These are phyloP conservation scores for Suillus sp. DNA, from an alignment of 768 basidiomycete genomes.

Conservation along the genomic window DNA sequence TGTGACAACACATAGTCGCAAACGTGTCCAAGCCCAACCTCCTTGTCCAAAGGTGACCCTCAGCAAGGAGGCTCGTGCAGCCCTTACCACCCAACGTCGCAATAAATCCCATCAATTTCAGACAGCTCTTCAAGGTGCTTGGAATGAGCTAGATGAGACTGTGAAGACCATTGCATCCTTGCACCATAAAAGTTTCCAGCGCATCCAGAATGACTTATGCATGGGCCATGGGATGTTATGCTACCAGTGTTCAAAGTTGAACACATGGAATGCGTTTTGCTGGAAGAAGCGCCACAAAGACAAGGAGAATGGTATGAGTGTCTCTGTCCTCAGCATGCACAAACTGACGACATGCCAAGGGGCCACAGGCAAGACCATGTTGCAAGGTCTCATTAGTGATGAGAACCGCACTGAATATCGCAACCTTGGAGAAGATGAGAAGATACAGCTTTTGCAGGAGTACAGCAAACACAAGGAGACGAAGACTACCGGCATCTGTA, in stretches of 20 bases:
- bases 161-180: constrained; percentile 1
- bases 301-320: not conserved
- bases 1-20: not conserved
- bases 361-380: not conserved
- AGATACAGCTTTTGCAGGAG: not conserved
- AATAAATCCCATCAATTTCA: constrained; percentile 1
- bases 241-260: not conserved
- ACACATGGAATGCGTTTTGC: constrained; percentile 13
- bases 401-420: not conserved
- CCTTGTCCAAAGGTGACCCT: constrained; percentile 1
- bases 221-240: not conserved
- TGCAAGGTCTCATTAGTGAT: not conserved
- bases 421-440: not conserved
- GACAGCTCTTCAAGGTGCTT: constrained; percentile 10
- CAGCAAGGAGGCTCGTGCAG: constrained; percentile 11
- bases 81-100: not conserved
- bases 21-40: not conserved
- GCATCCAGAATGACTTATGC: constrained; percentile 11
- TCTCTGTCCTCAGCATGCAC: not conserved
- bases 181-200: constrained; percentile 12
- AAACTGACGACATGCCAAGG: not conserved
- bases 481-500: not conserved
- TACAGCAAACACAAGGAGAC: not conserved
- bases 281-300: constrained; percentile 12
- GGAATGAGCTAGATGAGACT: constrained; percentile 10